phyloP scores from a whole-genome alignment of 1,284 basidiomycete genomes.

The Ganoderma sinense region DNA sequence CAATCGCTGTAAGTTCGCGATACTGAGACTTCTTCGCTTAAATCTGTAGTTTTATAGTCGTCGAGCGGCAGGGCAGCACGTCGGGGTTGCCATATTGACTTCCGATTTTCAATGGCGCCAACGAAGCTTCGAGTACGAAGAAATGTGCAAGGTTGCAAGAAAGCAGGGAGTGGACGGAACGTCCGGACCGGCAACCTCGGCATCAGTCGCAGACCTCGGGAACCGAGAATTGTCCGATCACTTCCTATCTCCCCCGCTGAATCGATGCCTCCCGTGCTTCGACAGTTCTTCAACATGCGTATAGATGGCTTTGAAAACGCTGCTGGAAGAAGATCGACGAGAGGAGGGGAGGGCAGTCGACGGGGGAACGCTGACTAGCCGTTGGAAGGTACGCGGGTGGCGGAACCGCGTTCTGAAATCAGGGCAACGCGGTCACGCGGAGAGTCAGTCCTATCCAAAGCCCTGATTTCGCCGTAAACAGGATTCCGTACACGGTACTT shows the following conservation, averaged over 20 bases:
- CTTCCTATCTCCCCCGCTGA: neutral
- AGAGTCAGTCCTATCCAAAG: neutral
- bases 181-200: neutral
- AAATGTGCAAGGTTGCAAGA: too few species aligned
- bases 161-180: too few species aligned
- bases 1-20: too few species aligned
- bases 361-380: too few species aligned
- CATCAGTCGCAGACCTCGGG: neutral
- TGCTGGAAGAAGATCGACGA: neutral
- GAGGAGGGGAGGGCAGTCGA: neutral
- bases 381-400: neutral
- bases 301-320: neutral
- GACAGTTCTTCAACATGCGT: neutral
- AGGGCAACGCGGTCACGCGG: neutral
- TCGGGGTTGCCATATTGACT: too few species aligned
- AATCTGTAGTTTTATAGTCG: too few species aligned
- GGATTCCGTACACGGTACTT: neutral
- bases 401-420: neutral
- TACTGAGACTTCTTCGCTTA: too few species aligned
- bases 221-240: neutral
- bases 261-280: neutral
- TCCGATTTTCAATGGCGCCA: too few species aligned
- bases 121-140: too few species aligned
- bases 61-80: too few species aligned
- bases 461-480: neutral